Evolutionary conservation across 2,329 filamentous ascomycete genomes (phyloP).

Genomic region (Neonectria punicea): DNA sequence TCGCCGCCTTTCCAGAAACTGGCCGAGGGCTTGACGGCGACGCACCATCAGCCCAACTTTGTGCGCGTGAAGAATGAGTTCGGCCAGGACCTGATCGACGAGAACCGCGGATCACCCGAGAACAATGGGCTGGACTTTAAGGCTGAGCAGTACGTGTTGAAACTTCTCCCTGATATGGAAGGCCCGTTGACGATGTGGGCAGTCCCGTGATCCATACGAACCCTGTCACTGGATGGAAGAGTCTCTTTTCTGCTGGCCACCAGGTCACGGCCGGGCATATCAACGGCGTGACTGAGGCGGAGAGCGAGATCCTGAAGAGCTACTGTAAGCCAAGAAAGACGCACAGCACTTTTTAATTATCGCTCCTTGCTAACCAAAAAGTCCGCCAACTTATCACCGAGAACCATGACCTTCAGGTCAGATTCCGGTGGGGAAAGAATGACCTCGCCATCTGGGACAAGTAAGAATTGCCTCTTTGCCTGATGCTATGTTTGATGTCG

Average conservation of each 20-base stretch:
- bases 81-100: conserved; percentile 18
- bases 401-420: conserved; percentile 4
- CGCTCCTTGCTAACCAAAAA: not conserved
- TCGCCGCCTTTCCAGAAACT: conserved; percentile 20
- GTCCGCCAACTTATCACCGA: conserved; percentile 6
- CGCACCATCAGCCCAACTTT: conserved; percentile 18
- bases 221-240: conserved; percentile 30
- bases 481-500: not conserved
- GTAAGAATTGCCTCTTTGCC: not conserved
- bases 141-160: conserved; percentile 13
- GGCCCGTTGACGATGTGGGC: not conserved
- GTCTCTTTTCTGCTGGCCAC: conserved; percentile 21
- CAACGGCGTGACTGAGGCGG: conserved; percentile 14
- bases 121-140: conserved; percentile 27
- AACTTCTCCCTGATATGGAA: not conserved
- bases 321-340: conserved; percentile 7
- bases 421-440: not conserved
- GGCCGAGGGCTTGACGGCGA: conserved; percentile 21
- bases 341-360: not conserved
- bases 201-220: conserved; percentile 28
- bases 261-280: conserved; percentile 17
- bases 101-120: conserved; percentile 21
- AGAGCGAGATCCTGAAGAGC: conserved; percentile 23
- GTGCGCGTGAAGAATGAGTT: conserved; percentile 13
- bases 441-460: conserved; percentile 17